phyloP scores from a whole-genome alignment of 2,329 filamentous ascomycete genomes.

The Kalmusia sp. region DNA sequence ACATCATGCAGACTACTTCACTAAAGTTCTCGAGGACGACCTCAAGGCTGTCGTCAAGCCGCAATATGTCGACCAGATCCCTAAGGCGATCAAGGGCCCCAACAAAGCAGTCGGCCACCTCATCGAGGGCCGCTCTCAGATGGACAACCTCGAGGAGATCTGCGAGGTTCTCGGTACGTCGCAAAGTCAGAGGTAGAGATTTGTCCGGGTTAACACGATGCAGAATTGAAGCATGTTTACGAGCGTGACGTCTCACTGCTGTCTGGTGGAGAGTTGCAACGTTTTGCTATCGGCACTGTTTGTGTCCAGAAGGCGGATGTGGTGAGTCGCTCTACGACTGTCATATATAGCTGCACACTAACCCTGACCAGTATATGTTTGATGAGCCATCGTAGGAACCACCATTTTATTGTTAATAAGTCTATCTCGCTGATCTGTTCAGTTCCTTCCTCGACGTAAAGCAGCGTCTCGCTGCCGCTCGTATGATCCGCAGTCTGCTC shows the following conservation, averaged over 20 bases:
- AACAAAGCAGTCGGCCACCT: slow-evolving; percentile 81
- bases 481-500: slow-evolving; percentile 89
- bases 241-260: slow-evolving; percentile 89
- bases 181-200: background rate
- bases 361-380: slow-evolving; percentile 83
- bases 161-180: slow-evolving; percentile 74
- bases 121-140: slow-evolving; percentile 76
- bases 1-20: slow-evolving; percentile 82
- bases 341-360: slow-evolving; percentile 14
- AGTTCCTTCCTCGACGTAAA: slow-evolving; percentile 96
- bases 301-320: slow-evolving; percentile 92
- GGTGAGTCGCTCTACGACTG: slow-evolving; percentile 3
- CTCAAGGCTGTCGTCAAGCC: slow-evolving; percentile 98
- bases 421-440: slow-evolving; percentile 11
- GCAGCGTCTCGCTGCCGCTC: slow-evolving; percentile 91
- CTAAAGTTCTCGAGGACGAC: slow-evolving; percentile 95
- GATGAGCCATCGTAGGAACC: slow-evolving; percentile 87
- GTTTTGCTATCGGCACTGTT: slow-evolving; percentile 95
- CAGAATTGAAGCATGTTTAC: slow-evolving; percentile 85
- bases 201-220: background rate
- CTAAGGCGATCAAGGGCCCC: slow-evolving; percentile 83
- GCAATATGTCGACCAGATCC: slow-evolving; percentile 98
- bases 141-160: slow-evolving; percentile 83
- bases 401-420: too few species aligned
- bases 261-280: slow-evolving; percentile 96